phyloP scores from a whole-genome alignment of 2,329 filamentous ascomycete species.

The Blastomyces emzantsi region DNA sequence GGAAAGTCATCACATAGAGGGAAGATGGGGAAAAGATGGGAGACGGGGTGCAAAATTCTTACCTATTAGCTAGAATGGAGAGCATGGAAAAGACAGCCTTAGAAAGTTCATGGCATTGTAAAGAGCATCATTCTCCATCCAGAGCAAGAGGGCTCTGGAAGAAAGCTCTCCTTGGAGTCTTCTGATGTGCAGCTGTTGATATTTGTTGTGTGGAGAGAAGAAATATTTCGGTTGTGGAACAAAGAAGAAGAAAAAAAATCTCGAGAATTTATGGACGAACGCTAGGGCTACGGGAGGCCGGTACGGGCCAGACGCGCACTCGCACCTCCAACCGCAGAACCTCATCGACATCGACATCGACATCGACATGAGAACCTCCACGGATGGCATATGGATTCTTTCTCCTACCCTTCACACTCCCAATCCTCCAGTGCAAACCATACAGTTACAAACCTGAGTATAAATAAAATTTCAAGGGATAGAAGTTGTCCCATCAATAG shows the following conservation, averaged over 20 bases:
- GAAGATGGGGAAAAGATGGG: not conserved
- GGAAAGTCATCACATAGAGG: slow-evolving; percentile 33
- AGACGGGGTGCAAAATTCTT: not conserved
- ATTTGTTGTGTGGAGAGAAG: not conserved
- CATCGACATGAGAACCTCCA: not conserved
- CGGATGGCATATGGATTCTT: not conserved
- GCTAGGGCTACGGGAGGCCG: not conserved
- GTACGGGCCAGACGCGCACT: not conserved
- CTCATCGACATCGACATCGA: too few species aligned
- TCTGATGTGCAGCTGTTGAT: not conserved
- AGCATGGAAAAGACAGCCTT: not conserved
- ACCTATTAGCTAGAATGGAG: not conserved
- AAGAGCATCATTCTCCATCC: not conserved
- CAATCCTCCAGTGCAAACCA: not conserved
- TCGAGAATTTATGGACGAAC: not conserved
- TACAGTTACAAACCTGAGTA: not conserved
- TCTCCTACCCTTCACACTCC: not conserved
- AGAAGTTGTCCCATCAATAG: not conserved
- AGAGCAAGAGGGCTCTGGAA: not conserved
- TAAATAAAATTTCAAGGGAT: not conserved
- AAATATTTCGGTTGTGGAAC: slow-evolving; percentile 5
- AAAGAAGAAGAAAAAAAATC: not conserved
- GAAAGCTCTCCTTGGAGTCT: not conserved
- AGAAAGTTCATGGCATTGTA: not conserved
- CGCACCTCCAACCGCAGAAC: not conserved